Percentiles rank a stretch among this genome's conserved stretches.
phyloP scores from a whole-genome alignment of 1,139 yeast species.

The Diutina siamensis region DNA sequence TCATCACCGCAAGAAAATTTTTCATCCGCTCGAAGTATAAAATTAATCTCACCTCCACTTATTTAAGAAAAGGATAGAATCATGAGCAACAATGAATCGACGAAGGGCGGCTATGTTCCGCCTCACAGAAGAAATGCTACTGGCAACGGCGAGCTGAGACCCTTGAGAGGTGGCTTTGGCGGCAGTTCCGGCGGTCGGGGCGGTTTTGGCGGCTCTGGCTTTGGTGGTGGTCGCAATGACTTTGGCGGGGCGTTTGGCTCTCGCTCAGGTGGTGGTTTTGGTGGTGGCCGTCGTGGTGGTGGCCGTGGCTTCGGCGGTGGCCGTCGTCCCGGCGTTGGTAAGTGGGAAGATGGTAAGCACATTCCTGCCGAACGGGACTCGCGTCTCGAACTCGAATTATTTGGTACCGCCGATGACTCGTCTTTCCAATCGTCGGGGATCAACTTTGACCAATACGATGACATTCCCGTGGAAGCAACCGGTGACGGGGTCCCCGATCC shows the following conservation, averaged over 20 bases:
- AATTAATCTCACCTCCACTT: not conserved
- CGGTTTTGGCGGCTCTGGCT: too few relatives aligned
- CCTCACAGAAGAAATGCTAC: slow-evolving; percentile 47
- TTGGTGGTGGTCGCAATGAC: slow-evolving; percentile 17
- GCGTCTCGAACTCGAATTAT: slow-evolving; percentile 62
- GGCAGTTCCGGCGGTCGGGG: slow-evolving; percentile 9
- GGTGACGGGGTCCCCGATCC: slow-evolving; percentile 96
- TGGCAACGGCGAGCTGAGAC: slow-evolving; percentile 9
- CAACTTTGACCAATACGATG: slow-evolving; percentile 73
- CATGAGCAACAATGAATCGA: slow-evolving; percentile 8
- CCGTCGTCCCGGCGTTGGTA: slow-evolving; percentile 45
- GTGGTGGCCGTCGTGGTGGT: slow-evolving; percentile 11
- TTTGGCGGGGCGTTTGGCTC: slow-evolving; percentile 6
- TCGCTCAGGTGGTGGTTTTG: slow-evolving; percentile 17
- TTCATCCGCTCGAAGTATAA: not conserved
- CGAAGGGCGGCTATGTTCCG: slow-evolving; percentile 42
- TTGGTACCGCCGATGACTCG: slow-evolving; percentile 75
- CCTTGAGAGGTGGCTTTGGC: slow-evolving; percentile 9
- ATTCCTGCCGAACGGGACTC: slow-evolving; percentile 69
- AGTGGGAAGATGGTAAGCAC: slow-evolving; percentile 82
- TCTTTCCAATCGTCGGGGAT: slow-evolving; percentile 88
- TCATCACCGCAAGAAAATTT: not conserved
- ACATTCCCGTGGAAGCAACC: slow-evolving; percentile 51
- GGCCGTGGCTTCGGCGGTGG: slow-evolving; percentile 1
- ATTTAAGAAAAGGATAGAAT: not conserved